Evolutionary conservation across 2,329 filamentous ascomycete species (phyloP).

Genomic region (Plectosphaerella sp.): DNA sequence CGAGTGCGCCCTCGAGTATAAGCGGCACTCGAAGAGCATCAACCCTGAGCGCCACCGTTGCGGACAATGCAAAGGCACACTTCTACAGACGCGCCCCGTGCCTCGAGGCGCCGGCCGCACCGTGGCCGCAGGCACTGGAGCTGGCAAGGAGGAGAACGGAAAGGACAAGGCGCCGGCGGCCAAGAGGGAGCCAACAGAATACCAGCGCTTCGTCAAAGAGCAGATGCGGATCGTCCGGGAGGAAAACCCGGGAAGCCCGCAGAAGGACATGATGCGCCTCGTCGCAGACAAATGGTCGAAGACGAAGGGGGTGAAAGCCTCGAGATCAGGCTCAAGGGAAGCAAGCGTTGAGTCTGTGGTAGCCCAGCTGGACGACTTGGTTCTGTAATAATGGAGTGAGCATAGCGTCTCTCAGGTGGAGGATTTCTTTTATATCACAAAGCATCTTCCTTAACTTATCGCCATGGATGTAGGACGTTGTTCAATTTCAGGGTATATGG

Average conservation of each 20-base stretch:
- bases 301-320: conserved; percentile 32
- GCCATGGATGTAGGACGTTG: too few species aligned
- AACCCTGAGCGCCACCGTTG: conserved; percentile 69
- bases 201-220: conserved; percentile 56
- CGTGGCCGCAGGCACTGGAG: neutral
- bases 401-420: too few species aligned
- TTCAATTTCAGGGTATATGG: too few species aligned
- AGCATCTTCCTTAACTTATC: too few species aligned
- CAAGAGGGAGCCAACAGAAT: conserved; percentile 28
- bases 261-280: conserved; percentile 66
- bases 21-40: conserved; percentile 82
- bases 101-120: conserved; percentile 44
- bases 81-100: conserved; percentile 76
- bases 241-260: conserved; percentile 51
- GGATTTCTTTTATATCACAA: too few species aligned
- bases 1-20: conserved; percentile 66
- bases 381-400: neutral
- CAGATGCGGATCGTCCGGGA: conserved; percentile 60
- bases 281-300: conserved; percentile 61
- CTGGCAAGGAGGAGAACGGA: conserved; percentile 8
- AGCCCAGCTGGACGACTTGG: conserved; percentile 1
- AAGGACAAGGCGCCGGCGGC: conserved; percentile 9
- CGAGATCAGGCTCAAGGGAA: conserved; percentile 13
- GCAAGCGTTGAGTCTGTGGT: conserved; percentile 1
- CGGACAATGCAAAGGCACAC: conserved; percentile 64